phyloP scores from a whole-genome alignment of 768 basidiomycete species.

The Chalciporus sphaerocephalus region DNA sequence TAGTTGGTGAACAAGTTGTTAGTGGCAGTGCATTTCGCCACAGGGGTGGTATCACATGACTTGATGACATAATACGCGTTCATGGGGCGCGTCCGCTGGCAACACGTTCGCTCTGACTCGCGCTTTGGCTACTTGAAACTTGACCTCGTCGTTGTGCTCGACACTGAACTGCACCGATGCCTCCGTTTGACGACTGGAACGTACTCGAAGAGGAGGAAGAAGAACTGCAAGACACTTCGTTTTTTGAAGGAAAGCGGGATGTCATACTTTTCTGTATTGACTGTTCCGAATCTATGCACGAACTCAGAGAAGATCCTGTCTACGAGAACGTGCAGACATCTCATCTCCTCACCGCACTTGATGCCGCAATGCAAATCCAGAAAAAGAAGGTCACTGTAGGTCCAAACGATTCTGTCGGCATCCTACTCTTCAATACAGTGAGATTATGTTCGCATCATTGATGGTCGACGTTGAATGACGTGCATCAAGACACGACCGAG shows the following conservation, averaged over 20 bases:
- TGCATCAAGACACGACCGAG: constrained; percentile 20
- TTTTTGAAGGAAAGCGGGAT: constrained; percentile 71
- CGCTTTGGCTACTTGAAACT: background rate
- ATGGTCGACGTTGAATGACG: background rate
- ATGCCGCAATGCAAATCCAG: constrained; percentile 81
- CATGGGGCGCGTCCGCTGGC: background rate
- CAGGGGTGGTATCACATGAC: constrained; percentile 18
- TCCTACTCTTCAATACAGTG: constrained; percentile 91
- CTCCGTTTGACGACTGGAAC: constrained; percentile 79
- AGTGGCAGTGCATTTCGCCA: background rate
- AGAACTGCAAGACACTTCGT: constrained; percentile 67
- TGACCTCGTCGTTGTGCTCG: background rate
- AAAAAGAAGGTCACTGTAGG: constrained; percentile 87
- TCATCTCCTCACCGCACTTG: constrained; percentile 73
- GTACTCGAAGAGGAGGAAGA: constrained; percentile 75
- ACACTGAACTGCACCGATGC: constrained; percentile 36
- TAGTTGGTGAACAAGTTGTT: background rate
- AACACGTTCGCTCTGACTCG: constrained; percentile 6
- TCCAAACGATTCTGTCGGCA: constrained; percentile 86
- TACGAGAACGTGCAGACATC: constrained; percentile 67
- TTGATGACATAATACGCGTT: constrained; percentile 26
- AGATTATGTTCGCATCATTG: constrained; percentile 22
- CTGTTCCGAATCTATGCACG: constrained; percentile 87
- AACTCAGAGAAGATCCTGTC: constrained; percentile 57
- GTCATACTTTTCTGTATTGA: constrained; percentile 96